Evolutionary conservation across 495 filamentous ascomycete genomes (phyloP), one percentile per base, ranked within the genome.

Genomic region (Neurospora sp.): DNA sequence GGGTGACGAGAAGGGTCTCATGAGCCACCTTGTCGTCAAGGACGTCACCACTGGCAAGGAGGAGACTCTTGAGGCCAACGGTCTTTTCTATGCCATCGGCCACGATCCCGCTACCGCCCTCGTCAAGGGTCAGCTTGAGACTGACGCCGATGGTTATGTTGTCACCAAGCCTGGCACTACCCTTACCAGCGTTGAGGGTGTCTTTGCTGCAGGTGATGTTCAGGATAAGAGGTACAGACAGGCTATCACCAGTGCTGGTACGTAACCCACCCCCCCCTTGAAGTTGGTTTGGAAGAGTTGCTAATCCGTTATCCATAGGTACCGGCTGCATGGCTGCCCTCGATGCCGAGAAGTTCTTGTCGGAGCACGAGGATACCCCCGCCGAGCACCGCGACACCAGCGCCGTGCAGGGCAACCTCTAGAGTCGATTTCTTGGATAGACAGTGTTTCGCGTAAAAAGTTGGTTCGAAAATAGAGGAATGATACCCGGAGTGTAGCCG

Each of bases 181-280:
- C 75, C 87, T 90, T 75, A 99, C 96, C 59, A 97, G 89, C 81
- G 81, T 97, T 6, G 89, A 94, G 80, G 96, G 96, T 78, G 93
- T 99, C 10, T 99, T 98, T 81, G 96, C 96, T 70, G 95, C 94
- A 62, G 96, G 96, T 70, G 96, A 99, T 79, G 96, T 99, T 24
- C 96, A 98, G 85, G 96, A 99, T 81, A 98, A 98, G 89, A 90
- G 92, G 78, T 99, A 99, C 83, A 88, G 96, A 80, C 96, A 99
- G 85, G 96, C 96, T 72, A 94, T 99, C 78, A 99, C 96, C 70
- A 97, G 93, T 86, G 96, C 96, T 78, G 95, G 95, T 94, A 89
- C 77, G 91, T 88, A 75, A 69, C 36, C 40, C 48, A 59, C 28
- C 34, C 42, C 42, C 19, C 17, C 40, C 71, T 59, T 11, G 17